Evolutionary conservation across 371 early-diverging fungal genomes (phyloP).

Genomic region (Saksenaea vasiformis): DNA sequence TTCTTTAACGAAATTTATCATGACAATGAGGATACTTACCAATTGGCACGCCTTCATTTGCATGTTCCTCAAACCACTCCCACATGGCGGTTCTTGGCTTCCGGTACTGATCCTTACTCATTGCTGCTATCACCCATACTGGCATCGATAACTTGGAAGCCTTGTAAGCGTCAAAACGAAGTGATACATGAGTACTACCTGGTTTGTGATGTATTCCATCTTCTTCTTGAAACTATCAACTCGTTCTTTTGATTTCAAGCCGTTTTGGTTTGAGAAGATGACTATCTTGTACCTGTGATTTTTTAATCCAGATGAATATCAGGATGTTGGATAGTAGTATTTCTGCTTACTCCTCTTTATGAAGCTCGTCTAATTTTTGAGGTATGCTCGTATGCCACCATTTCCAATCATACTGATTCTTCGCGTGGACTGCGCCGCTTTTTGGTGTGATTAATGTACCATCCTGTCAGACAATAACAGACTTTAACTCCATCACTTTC

Average conservation of each 20-base stretch:
- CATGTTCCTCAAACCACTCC: constrained; percentile 56
- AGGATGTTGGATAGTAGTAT: too few relatives aligned
- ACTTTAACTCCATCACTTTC: neutral
- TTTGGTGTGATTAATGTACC: constrained; percentile 70
- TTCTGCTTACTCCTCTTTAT: constrained; percentile 64
- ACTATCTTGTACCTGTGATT: constrained; percentile 65
- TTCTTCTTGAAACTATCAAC: constrained; percentile 57
- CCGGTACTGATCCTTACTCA: constrained; percentile 69
- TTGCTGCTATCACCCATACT: constrained; percentile 64
- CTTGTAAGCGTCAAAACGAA: neutral
- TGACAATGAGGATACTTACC: constrained; percentile 26
- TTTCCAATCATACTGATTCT: constrained; percentile 77
- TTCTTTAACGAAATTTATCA: neutral
- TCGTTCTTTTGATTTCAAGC: constrained; percentile 44
- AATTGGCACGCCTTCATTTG: constrained; percentile 45
- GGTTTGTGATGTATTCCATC: constrained; percentile 41
- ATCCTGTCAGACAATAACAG: constrained; percentile 48
- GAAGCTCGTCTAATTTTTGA: constrained; percentile 48
- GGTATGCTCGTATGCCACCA: constrained; percentile 67
- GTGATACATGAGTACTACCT: constrained; percentile 14
- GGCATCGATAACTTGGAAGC: constrained; percentile 35
- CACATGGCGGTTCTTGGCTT: constrained; percentile 91
- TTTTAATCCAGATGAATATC: neutral
- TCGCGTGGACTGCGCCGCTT: constrained; percentile 66
- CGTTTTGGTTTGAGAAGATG: constrained; percentile 76